A percentile compares a stretch with the other conserved stretches of the same genome.
Conservation (phyloP, 805 yeast genomes). For the Dipodascopsis tothii region DNA sequence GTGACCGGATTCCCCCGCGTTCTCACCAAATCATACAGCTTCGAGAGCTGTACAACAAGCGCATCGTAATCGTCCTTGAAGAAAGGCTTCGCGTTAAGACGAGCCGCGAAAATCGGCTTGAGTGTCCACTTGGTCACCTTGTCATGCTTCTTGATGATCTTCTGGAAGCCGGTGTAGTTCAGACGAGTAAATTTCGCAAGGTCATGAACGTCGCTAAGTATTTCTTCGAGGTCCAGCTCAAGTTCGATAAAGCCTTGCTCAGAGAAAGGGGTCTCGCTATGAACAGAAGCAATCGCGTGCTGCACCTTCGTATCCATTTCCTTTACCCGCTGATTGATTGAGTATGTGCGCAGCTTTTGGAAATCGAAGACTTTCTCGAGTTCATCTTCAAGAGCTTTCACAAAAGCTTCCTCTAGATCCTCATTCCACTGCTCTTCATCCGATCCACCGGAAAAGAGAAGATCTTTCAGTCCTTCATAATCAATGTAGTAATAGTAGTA, state of each 20-base stretch:
- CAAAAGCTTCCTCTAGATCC: slow-evolving; percentile 72
- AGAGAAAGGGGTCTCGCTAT: slow-evolving; percentile 38
- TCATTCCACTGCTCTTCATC: slow-evolving; percentile 53
- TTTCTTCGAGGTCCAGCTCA: slow-evolving; percentile 71
- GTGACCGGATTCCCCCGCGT: slow-evolving; percentile 91
- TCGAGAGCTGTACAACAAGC: slow-evolving; percentile 80
- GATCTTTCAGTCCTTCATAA: slow-evolving; percentile 75
- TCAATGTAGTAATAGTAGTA: slow-evolving; percentile 66
- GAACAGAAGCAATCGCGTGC: slow-evolving; percentile 41
- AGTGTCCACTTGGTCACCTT: slow-evolving; percentile 73
- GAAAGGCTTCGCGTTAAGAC: slow-evolving; percentile 89
- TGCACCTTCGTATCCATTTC: slow-evolving; percentile 69
- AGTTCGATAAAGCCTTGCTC: slow-evolving; percentile 66
- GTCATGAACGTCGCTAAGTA: slow-evolving; percentile 96
- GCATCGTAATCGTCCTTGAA: slow-evolving; percentile 91
- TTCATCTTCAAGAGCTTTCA: slow-evolving; percentile 67
- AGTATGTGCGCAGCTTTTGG: slow-evolving; percentile 80
- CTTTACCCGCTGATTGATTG: slow-evolving; percentile 75
- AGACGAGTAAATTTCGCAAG: slow-evolving; percentile 86
- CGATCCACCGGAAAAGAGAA: slow-evolving; percentile 51
- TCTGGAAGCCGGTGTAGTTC: slow-evolving; percentile 95
- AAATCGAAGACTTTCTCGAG: slow-evolving; percentile 89
- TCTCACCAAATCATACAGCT: slow-evolving; percentile 82
- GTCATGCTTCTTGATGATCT: slow-evolving; percentile 93
- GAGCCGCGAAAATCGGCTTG: slow-evolving; percentile 86